These are phyloP conservation scores for Solanum verrucosum DNA, from an alignment of 257 asterid genomes.

Conservation along the genomic window DNA sequence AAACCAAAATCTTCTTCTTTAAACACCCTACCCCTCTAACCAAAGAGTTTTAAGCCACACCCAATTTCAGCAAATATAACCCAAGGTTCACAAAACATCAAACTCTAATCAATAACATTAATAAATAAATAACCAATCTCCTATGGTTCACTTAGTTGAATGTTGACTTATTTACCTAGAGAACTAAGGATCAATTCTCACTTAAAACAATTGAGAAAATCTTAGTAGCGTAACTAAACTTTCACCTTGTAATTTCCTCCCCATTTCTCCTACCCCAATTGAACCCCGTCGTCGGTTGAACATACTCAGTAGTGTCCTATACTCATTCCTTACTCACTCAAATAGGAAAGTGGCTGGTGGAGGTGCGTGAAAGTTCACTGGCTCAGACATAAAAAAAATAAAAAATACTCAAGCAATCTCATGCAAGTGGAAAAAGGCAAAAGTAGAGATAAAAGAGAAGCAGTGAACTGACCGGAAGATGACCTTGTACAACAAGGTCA, in stretches of 20 bases:
- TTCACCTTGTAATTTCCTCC: neutral
- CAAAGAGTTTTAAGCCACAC: neutral
- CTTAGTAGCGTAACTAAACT: neutral
- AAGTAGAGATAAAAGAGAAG: neutral
- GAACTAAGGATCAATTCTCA: neutral
- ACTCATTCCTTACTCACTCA: too few species aligned
- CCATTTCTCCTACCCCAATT: neutral
- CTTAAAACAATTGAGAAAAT: neutral
- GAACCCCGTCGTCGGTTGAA: neutral
- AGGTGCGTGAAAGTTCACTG: neutral
- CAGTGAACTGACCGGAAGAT: slow-evolving; percentile 59
- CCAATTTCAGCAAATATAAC: neutral
- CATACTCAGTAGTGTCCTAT: too few species aligned
- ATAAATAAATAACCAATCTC: neutral
- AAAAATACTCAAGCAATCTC: neutral
- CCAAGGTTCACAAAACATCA: neutral
- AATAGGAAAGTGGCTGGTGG: too few species aligned
- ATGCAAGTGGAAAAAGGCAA: neutral
- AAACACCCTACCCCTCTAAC: neutral
- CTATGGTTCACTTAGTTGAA: neutral
- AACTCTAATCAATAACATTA: neutral
- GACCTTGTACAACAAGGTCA: slow-evolving; percentile 60
- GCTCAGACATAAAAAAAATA: neutral
- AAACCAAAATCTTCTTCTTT: neutral
- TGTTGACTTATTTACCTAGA: neutral